Conservation (phyloP, 1,284 basidiomycete species). For the Ceratobasidium sp. region DNA sequence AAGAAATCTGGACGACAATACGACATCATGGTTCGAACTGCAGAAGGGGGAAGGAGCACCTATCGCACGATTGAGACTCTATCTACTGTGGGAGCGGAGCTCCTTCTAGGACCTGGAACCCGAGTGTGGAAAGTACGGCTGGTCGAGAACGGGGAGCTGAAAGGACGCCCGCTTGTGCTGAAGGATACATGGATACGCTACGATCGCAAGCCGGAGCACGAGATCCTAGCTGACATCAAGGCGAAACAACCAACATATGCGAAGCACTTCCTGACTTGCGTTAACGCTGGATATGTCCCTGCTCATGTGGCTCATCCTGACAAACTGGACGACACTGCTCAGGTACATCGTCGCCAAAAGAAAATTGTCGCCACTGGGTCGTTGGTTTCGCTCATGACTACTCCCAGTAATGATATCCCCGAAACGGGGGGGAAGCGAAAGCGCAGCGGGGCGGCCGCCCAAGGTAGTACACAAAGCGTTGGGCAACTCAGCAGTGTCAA, state of each 20-base stretch:
- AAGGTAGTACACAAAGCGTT: neutral
- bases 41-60: no score
- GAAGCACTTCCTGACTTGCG: neutral
- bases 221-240: conserved; percentile 4
- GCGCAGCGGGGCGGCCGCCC: neutral
- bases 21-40: no score
- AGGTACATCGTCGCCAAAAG: neutral
- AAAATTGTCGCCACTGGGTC: neutral
- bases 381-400: neutral
- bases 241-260: neutral
- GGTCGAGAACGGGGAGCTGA: neutral
- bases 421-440: neutral
- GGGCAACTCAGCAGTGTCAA: neutral
- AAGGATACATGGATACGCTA: conserved; percentile 15
- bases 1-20: no score
- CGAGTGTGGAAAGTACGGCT: conserved; percentile 28
- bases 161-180: neutral
- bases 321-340: neutral
- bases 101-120: conserved; percentile 7
- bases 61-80: conserved; percentile 1
- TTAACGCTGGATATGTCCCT: conserved; percentile 1
- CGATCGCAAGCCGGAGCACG: conserved; percentile 12
- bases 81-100: neutral
- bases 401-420: neutral
- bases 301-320: neutral